Evolutionary conservation across 2,329 filamentous ascomycete species (phyloP).

Genomic region (Lachnellula subtilissima): DNA sequence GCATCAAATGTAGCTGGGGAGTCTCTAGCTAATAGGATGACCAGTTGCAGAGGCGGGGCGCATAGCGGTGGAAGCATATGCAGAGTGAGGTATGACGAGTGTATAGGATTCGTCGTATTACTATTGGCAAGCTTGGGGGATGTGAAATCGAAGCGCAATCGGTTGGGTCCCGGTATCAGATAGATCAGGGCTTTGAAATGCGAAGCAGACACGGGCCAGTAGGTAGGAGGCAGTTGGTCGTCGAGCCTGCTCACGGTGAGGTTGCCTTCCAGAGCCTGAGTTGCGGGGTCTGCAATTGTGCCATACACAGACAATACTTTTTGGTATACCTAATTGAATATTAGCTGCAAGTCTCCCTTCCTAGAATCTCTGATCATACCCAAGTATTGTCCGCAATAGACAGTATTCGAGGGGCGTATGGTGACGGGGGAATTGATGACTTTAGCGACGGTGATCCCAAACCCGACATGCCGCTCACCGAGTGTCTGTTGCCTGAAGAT

Average conservation of each 20-base stretch:
- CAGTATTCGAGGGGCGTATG: constrained; percentile 73
- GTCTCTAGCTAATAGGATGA: constrained; percentile 81
- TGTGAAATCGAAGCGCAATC: constrained; percentile 79
- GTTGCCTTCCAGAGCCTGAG: constrained; percentile 69
- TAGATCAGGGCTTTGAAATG: constrained; percentile 91
- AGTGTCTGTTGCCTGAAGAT: constrained; percentile 49
- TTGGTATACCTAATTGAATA: constrained; percentile 68
- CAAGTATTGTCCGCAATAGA: constrained; percentile 80
- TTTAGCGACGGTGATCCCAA: constrained; percentile 52
- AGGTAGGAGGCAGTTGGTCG: constrained; percentile 75
- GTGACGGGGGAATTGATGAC: constrained; percentile 60
- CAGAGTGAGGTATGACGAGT: constrained; percentile 74
- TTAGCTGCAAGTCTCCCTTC: constrained; percentile 7
- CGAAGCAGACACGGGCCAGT: constrained; percentile 84
- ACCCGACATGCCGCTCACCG: constrained; percentile 60
- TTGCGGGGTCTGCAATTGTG: constrained; percentile 67
- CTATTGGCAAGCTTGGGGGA: constrained; percentile 74
- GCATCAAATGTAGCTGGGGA: constrained; percentile 83
- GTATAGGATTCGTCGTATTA: constrained; percentile 61
- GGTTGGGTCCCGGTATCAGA: constrained; percentile 86
- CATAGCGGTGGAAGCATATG: constrained; percentile 80
- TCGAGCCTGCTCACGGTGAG: constrained; percentile 77
- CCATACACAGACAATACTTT: constrained; percentile 81
- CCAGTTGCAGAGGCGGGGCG: constrained; percentile 80
- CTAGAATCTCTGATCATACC: constrained; percentile 45